Percentiles rank a stretch among this genome's conserved stretches.
Evolutionary conservation across 352 stramenopile genomes (phyloP).

Genomic region (Pythium scleroteichum): DNA sequence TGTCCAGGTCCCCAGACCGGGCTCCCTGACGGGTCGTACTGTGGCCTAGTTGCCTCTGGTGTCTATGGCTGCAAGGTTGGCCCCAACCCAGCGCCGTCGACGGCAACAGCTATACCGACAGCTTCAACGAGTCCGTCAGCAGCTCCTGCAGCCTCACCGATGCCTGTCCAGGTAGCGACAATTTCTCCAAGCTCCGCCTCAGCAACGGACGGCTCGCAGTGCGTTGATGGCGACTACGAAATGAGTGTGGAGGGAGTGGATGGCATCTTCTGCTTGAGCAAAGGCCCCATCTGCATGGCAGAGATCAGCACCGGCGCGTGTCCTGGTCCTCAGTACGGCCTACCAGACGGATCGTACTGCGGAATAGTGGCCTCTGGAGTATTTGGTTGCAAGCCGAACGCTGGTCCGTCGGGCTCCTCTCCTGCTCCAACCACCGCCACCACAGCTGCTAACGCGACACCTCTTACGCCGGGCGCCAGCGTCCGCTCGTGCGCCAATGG

Average conservation of each 20-base stretch:
- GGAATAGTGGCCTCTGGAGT: conserved; percentile 14
- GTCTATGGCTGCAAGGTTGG: conserved; percentile 26
- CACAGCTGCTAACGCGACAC: not conserved
- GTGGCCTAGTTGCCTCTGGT: conserved; percentile 7
- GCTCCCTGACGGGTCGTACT: conserved; percentile 22
- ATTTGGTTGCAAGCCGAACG: conserved; percentile 20
- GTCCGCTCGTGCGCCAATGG: conserved; percentile 4
- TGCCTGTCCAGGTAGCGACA: not conserved
- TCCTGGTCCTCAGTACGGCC: conserved; percentile 16
- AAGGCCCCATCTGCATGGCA: conserved; percentile 12
- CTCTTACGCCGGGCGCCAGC: no score
- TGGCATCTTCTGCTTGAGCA: conserved; percentile 19
- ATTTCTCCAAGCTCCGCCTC: not conserved
- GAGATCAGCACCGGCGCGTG: conserved; percentile 11
- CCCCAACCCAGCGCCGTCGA: not conserved
- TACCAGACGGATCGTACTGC: conserved; percentile 20
- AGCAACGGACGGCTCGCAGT: conserved; percentile 8
- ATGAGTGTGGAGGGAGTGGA: conserved; percentile 16
- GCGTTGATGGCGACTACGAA: not conserved
- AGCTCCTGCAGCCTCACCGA: not conserved
- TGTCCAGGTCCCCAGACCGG: conserved; percentile 19
- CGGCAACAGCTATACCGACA: not conserved
- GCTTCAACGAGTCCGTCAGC: not conserved
- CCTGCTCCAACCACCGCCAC: not conserved
- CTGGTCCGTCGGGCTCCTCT: not conserved